Percentiles rank a stretch among this genome's conserved stretches.
phyloP scores from a whole-genome alignment of 345 rosid genomes.

The Hypericum perforatum region DNA sequence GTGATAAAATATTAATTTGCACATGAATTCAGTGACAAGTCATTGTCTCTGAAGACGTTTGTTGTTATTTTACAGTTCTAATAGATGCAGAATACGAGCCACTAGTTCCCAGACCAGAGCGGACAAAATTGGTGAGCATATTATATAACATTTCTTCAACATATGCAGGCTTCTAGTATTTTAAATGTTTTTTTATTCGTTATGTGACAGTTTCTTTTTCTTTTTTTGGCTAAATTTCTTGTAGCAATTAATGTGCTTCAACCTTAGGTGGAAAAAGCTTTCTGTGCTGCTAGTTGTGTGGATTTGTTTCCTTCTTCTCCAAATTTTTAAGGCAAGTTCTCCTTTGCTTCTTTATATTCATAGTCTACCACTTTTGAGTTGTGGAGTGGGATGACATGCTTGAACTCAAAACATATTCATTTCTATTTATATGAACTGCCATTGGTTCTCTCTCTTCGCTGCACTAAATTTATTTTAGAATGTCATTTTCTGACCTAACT shows the following conservation, averaged over 20 bases:
- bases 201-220: background rate
- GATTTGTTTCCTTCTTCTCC: constrained; percentile 62
- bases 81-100: constrained; percentile 73
- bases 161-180: background rate
- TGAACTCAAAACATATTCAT: too few relatives aligned
- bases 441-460: too few relatives aligned
- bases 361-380: constrained; percentile 5
- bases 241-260: constrained; percentile 59
- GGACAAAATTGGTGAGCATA: constrained; percentile 43
- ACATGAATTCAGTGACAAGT: background rate
- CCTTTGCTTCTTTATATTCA: constrained; percentile 1
- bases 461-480: too few relatives aligned
- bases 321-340: constrained; percentile 30
- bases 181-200: too few relatives aligned
- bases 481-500: too few relatives aligned
- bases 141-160: background rate
- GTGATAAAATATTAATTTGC: background rate
- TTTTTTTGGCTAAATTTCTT: background rate
- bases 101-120: constrained; percentile 56
- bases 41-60: background rate
- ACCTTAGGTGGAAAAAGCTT: constrained; percentile 63
- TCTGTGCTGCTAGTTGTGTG: constrained; percentile 44
- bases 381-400: too few relatives aligned
- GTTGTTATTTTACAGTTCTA: constrained; percentile 38
- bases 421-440: too few relatives aligned